Evolutionary conservation across 2,329 filamentous ascomycete genomes (phyloP).

Genomic region (Elsinoe fawcettii): DNA sequence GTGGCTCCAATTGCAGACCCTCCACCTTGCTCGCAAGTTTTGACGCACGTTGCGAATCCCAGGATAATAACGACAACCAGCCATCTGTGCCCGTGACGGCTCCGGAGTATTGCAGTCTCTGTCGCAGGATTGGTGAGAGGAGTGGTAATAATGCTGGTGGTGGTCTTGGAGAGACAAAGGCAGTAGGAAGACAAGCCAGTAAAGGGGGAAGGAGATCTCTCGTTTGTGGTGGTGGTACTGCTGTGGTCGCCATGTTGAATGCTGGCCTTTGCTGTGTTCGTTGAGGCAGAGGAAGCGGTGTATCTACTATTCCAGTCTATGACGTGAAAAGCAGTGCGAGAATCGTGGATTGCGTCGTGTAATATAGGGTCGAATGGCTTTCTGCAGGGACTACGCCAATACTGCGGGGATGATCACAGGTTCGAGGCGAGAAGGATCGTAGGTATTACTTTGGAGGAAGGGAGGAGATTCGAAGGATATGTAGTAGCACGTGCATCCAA

Average conservation of each 20-base stretch:
- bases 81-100: constrained; percentile 36
- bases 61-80: constrained; percentile 68
- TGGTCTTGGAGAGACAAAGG: constrained; percentile 51
- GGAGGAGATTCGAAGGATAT: neutral
- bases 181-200: constrained; percentile 55
- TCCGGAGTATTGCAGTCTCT: constrained; percentile 50
- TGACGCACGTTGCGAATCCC: constrained; percentile 51
- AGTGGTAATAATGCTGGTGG: constrained; percentile 54
- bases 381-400: neutral
- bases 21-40: constrained; percentile 55
- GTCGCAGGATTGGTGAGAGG: constrained; percentile 56
- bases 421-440: neutral
- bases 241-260: constrained; percentile 41
- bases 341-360: neutral
- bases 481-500: neutral
- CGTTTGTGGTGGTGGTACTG: constrained; percentile 47
- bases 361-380: neutral
- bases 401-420: neutral
- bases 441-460: neutral
- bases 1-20: constrained; percentile 62
- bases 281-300: neutral
- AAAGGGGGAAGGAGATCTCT: constrained; percentile 53
- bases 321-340: neutral
- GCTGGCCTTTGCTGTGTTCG: neutral
- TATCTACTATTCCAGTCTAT: neutral